Base-by-base conservation (phyloP, 169 alveolate genomes). In the Plasmodium yoelii region DNA sequence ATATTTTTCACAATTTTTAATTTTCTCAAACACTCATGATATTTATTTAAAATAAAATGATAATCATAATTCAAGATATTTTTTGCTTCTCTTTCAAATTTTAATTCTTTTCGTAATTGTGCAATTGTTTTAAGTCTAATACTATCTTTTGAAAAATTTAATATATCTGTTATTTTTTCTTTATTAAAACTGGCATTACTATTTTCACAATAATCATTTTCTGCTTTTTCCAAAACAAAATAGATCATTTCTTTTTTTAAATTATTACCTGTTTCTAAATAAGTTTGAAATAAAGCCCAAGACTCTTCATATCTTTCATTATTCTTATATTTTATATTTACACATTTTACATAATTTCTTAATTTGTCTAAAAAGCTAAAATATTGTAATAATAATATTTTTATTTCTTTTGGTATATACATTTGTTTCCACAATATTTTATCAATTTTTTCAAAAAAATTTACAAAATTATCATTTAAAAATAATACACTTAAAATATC, bases 121-220 rank as follows among this genome's bases (percentile, higher is more conserved):
- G 90, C 90, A 55, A 80, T 80, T 1, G 90, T 80, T 47, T 80
- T 64, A 18, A 80, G 69, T 39, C 80, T 34, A 9, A 80, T 80
- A 34, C 56, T 64, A 18, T 80, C 90, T 61, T 80, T 80, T 13
- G 84, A 55, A 80, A 80, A 67, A 51, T 80, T 34, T 56, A 80
- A 46, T 2, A 80, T 67, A 28, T 80, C 90, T 6, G 57, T 39
- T 26, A 68, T 80, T 75, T 44, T 63, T 10, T 24, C 51, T 42
- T 47, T 46, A n/a, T 46, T n/a, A 12, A 10, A 22, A 13, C 9
- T 42, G 2, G 24, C 8, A 34, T 9, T 42, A 56, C 13, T 26
- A 7, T 55, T 49, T 26, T 49, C 51, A 19, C 15, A 10, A 60
- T 34, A n/a, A n/a, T 57, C 46, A 0, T 26, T 26, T 10, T 19